These are phyloP conservation scores for Umbelopsis ramanniana DNA, from an alignment of 192 early-diverging fungal genomes.

Conservation along the genomic window DNA sequence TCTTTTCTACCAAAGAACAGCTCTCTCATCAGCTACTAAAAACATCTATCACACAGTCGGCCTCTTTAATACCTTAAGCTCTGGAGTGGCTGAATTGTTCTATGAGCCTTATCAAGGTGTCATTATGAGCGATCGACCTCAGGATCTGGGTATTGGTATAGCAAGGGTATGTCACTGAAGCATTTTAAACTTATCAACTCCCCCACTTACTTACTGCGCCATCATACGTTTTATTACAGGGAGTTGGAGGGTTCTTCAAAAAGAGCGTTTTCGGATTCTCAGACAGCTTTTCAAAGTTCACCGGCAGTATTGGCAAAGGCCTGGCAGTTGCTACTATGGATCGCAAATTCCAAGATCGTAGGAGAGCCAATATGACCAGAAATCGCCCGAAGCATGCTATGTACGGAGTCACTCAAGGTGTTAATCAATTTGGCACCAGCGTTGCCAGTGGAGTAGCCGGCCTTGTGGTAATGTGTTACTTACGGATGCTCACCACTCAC, in stretches of 20 bases:
- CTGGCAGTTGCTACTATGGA: slow-evolving; percentile 87
- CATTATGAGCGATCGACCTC: slow-evolving; percentile 81
- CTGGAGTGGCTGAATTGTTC: slow-evolving; percentile 87
- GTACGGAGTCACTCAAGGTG: slow-evolving; percentile 84
- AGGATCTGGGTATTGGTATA: slow-evolving; percentile 85
- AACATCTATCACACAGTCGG: slow-evolving; percentile 61
- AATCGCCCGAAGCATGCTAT: slow-evolving; percentile 84
- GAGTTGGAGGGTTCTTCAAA: slow-evolving; percentile 68
- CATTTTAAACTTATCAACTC: background rate
- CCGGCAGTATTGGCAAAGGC: slow-evolving; percentile 88
- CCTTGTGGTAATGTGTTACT: slow-evolving; percentile 55
- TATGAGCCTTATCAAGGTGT: slow-evolving; percentile 93
- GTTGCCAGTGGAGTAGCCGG: slow-evolving; percentile 80
- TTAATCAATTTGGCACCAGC: slow-evolving; percentile 71
- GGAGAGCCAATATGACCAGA: slow-evolving; percentile 68
- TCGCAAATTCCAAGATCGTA: slow-evolving; percentile 74
- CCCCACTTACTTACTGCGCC: background rate
- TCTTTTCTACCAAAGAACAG: no score
- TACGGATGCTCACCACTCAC: background rate
- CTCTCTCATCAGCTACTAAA: background rate
- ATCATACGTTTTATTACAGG: slow-evolving; percentile 30
- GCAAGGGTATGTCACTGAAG: slow-evolving; percentile 52
- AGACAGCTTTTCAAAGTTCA: slow-evolving; percentile 84
- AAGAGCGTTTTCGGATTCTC: slow-evolving; percentile 90
- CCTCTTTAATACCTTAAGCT: slow-evolving; percentile 84